These are phyloP conservation scores for Ganoderma sinense DNA, from an alignment of 1,284 basidiomycete genomes.

Conservation along the genomic window DNA sequence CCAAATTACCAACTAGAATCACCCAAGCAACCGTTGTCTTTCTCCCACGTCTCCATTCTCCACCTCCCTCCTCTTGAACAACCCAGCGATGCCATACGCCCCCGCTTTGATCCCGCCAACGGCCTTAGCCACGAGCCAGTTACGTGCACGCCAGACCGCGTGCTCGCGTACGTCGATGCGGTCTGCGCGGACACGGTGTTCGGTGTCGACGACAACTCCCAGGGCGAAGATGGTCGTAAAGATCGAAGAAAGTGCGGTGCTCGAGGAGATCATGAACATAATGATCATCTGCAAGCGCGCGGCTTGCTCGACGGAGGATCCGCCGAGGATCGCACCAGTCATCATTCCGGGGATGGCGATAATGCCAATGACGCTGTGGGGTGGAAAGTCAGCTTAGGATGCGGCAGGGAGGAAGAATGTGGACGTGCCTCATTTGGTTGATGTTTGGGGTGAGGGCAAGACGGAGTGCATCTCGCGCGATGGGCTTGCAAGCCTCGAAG, in stretches of 20 bases:
- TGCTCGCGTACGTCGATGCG: constrained; percentile 63
- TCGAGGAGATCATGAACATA: constrained; percentile 90
- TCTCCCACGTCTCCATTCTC: constrained; percentile 22
- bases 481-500: constrained; percentile 81
- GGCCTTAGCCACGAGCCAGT: constrained; percentile 28
- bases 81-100: constrained; percentile 11
- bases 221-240: constrained; percentile 68
- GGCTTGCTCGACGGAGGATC: constrained; percentile 84
- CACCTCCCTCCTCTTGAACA: constrained; percentile 17
- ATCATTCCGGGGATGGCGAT: constrained; percentile 86
- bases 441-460: constrained; percentile 82
- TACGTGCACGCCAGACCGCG: constrained; percentile 50
- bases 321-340: constrained; percentile 89
- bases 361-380: constrained; percentile 76
- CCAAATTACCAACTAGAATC: background rate
- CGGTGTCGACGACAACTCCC: constrained; percentile 67
- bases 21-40: constrained; percentile 34
- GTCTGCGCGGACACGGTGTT: constrained; percentile 77
- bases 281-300: constrained; percentile 89
- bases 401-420: background rate
- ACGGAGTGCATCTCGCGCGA: constrained; percentile 79
- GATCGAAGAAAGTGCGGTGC: constrained; percentile 74
- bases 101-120: constrained; percentile 24
- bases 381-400: too few relatives aligned
- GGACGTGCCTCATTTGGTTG: constrained; percentile 81